Percentiles rank a stretch among this genome's conserved stretches.
These are phyloP conservation scores for Ramaria rubella DNA, from an alignment of 768 basidiomycete species.

Conservation along the genomic window DNA sequence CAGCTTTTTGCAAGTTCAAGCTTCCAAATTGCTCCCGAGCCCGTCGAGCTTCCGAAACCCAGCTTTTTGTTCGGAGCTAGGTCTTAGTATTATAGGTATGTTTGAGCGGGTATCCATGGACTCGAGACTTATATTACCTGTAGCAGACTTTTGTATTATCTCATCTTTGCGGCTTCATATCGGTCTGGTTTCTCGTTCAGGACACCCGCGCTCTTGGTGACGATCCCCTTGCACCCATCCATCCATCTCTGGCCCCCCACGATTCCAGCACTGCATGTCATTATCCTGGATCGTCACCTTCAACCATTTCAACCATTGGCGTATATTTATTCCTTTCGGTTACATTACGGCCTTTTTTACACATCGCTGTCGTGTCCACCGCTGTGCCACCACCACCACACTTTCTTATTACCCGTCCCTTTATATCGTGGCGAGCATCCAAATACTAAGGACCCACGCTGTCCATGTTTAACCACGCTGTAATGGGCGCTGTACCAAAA, in stretches of 20 bases:
- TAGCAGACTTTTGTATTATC: neutral
- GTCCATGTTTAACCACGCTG: neutral
- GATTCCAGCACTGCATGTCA: neutral
- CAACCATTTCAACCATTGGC: neutral
- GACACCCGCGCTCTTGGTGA: conserved; percentile 4
- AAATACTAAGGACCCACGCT: neutral
- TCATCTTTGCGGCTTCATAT: neutral
- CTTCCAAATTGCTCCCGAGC: conserved; percentile 11
- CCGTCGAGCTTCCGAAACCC: conserved; percentile 7
- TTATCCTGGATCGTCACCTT: neutral
- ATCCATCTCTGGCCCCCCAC: neutral
- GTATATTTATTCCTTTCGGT: conserved; percentile 5
- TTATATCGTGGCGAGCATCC: neutral
- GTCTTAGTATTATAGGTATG: neutral
- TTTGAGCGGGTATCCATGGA: neutral
- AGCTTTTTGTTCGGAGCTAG: conserved; percentile 5
- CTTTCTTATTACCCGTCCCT: neutral
- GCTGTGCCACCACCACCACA: neutral
- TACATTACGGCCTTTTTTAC: neutral
- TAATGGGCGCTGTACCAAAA: conserved; percentile 1
- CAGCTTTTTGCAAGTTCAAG: conserved; percentile 11
- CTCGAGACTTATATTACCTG: neutral
- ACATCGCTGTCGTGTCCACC: neutral
- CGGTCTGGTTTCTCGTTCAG: conserved; percentile 5
- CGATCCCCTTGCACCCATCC: neutral